Conservation (phyloP, 2,329 filamentous ascomycete species). For the Lomentospora prolificans region DNA sequence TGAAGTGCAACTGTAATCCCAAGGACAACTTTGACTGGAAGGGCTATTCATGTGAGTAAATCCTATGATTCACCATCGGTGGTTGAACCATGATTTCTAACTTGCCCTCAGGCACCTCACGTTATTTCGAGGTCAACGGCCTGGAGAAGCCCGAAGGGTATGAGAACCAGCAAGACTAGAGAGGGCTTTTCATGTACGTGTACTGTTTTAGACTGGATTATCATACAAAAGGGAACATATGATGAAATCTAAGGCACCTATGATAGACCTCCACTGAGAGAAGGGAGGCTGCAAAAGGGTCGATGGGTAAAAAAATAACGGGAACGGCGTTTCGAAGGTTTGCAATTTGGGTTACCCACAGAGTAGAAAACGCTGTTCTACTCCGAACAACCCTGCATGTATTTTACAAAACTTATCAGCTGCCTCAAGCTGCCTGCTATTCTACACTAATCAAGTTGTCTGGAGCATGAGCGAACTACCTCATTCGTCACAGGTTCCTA, state of each 20-base stretch:
- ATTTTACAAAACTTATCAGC: neutral
- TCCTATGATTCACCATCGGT: conserved; percentile 5
- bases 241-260: neutral
- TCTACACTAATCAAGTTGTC: too few relatives aligned
- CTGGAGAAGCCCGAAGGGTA: conserved; percentile 78
- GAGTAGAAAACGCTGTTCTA: too few relatives aligned
- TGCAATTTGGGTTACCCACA: too few relatives aligned
- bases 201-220: conserved; percentile 3
- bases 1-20: conserved; percentile 91
- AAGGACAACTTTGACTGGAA: conserved; percentile 99
- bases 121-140: conserved; percentile 76
- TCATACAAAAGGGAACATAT: neutral
- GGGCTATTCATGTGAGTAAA: conserved; percentile 79
- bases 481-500: too few relatives aligned
- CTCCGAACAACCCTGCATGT: too few relatives aligned
- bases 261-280: neutral
- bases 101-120: conserved; percentile 47
- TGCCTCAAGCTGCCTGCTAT: too few relatives aligned
- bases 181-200: neutral
- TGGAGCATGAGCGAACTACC: too few relatives aligned
- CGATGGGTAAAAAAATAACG: neutral
- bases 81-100: conserved; percentile 1
- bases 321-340: neutral
- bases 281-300: neutral
- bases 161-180: conserved; percentile 54